Conservation (phyloP, 805 yeast genomes). For the Myxozyma sirexii region DNA sequence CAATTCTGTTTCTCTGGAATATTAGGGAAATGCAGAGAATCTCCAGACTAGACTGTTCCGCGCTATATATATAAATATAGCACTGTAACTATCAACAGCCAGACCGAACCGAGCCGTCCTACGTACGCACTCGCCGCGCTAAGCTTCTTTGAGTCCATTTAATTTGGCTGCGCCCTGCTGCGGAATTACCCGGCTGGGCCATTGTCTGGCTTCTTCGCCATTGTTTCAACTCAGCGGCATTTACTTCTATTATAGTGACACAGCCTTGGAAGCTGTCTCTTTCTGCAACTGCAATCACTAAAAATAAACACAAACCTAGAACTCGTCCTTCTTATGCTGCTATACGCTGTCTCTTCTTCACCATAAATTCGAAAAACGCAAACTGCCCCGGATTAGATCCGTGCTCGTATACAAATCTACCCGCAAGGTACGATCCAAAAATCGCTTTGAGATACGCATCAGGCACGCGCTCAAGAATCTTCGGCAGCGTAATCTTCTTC, state of each 20-base stretch:
- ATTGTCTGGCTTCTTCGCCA: neutral
- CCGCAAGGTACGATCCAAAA: slow-evolving; percentile 82
- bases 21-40: too few species aligned
- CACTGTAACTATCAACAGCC: too few species aligned
- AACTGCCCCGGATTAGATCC: slow-evolving; percentile 77
- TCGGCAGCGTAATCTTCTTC: slow-evolving; percentile 60
- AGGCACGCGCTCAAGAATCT: slow-evolving; percentile 77
- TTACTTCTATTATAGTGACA: neutral
- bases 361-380: slow-evolving; percentile 51
- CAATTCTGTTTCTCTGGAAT: too few species aligned
- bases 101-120: too few species aligned
- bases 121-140: neutral
- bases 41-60: too few species aligned
- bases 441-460: slow-evolving; percentile 83
- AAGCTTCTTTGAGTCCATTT: neutral
- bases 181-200: neutral
- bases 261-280: neutral
- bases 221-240: neutral
- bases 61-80: too few species aligned
- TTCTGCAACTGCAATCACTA: neutral
- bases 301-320: neutral
- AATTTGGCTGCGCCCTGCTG: neutral
- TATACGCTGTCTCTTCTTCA: slow-evolving; percentile 15
- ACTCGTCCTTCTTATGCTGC: neutral
- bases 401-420: slow-evolving; percentile 78